Percentiles rank a stretch among this genome's conserved stretches.
These are phyloP conservation scores for Amborella trichopoda DNA, from an alignment of 164 flowering plant genomes.

Conservation along the genomic window DNA sequence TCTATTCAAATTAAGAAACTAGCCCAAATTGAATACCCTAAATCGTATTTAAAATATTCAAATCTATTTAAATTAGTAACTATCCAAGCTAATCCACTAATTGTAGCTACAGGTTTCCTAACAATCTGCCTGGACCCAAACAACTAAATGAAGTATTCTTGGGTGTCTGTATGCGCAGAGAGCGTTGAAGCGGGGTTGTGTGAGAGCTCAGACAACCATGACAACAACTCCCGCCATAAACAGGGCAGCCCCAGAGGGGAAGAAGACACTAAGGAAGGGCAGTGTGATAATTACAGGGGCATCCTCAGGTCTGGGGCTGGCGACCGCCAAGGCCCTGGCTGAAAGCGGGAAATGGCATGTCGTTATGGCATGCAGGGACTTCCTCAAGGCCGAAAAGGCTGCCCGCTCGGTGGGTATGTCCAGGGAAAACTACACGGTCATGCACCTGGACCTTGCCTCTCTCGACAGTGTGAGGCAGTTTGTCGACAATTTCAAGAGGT, in stretches of 20 bases:
- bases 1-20: too few relatives aligned
- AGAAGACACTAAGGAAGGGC: slow-evolving; percentile 87
- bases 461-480: slow-evolving; percentile 96
- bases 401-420: slow-evolving; percentile 76
- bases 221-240: slow-evolving; percentile 39
- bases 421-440: slow-evolving; percentile 72
- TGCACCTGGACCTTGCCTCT: slow-evolving; percentile 94
- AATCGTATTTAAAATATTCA: background rate
- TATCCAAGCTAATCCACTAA: background rate
- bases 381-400: slow-evolving; percentile 90
- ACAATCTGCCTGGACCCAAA: background rate
- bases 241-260: slow-evolving; percentile 35
- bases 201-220: slow-evolving; percentile 55
- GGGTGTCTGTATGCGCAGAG: slow-evolving; percentile 23
- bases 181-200: slow-evolving; percentile 28
- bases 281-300: slow-evolving; percentile 80
- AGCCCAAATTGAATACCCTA: too few relatives aligned
- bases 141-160: background rate
- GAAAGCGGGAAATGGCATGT: slow-evolving; percentile 90
- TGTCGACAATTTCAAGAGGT: slow-evolving; percentile 59
- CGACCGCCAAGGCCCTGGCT: slow-evolving; percentile 81
- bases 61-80: background rate
- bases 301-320: slow-evolving; percentile 91
- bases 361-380: slow-evolving; percentile 94
- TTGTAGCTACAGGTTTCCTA: background rate